phyloP scores from a whole-genome alignment of 805 yeast genomes.

The Candida namnaoensis region DNA sequence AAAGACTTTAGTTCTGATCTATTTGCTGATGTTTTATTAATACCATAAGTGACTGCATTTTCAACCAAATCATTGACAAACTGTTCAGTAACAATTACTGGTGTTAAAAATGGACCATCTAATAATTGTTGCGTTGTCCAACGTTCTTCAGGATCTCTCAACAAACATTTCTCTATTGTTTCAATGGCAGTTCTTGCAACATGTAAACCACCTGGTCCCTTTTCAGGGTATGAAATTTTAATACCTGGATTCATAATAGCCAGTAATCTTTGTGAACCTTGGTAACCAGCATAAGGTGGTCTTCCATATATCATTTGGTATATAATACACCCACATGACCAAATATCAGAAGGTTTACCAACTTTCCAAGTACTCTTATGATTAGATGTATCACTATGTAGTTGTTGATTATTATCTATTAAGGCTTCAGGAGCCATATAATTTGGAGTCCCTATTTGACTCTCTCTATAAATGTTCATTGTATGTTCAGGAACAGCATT shows the following conservation, averaged over 20 bases:
- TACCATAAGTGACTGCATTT: slow-evolving; percentile 73
- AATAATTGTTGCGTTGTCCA: slow-evolving; percentile 57
- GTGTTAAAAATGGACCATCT: slow-evolving; percentile 58
- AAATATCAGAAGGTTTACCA: slow-evolving; percentile 91
- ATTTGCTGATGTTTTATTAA: slow-evolving; percentile 31
- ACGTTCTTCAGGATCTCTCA: slow-evolving; percentile 61
- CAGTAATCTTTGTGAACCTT: slow-evolving; percentile 67
- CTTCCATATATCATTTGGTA: slow-evolving; percentile 93
- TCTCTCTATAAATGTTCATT: slow-evolving; percentile 78
- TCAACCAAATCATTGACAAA: slow-evolving; percentile 65
- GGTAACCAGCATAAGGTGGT: slow-evolving; percentile 80
- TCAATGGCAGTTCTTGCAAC: slow-evolving; percentile 67
- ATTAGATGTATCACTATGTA: slow-evolving; percentile 7
- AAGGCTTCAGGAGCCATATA: slow-evolving; percentile 98
- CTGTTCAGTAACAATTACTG: slow-evolving; percentile 60
- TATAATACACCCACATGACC: slow-evolving; percentile 96
- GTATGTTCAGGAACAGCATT: slow-evolving; percentile 91
- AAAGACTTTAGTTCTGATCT: slow-evolving; percentile 36
- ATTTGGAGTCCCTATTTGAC: slow-evolving; percentile 92
- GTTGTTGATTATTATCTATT: slow-evolving; percentile 40
- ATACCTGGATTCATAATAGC: slow-evolving; percentile 86
- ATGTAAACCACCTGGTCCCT: slow-evolving; percentile 48
- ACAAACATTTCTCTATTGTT: slow-evolving; percentile 62
- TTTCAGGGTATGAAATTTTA: slow-evolving; percentile 55
- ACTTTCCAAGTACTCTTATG: slow-evolving; percentile 50